phyloP scores from a whole-genome alignment of 1,284 basidiomycete species.

The Singerocomus inundabilis region DNA sequence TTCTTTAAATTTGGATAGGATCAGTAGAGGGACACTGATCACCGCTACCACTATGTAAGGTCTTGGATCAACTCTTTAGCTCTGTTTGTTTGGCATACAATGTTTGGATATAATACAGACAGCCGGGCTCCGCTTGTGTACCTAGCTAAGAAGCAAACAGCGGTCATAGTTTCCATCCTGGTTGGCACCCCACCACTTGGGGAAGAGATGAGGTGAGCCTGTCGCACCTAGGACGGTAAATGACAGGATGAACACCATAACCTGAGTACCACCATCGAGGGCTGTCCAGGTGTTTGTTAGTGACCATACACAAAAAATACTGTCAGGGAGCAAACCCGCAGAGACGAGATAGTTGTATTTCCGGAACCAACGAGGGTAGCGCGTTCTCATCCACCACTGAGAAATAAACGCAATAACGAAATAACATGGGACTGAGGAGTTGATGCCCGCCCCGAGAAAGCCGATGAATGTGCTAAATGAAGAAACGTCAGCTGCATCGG shows the following conservation, averaged over 20 bases:
- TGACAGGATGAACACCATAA: slow-evolving; percentile 69
- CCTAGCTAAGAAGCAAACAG: slow-evolving; percentile 16
- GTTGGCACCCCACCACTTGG: slow-evolving; percentile 57
- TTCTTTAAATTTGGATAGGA: no score
- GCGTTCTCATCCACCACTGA: slow-evolving; percentile 57
- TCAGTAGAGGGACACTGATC: no score
- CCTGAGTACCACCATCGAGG: slow-evolving; percentile 61
- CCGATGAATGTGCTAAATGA: slow-evolving; percentile 34
- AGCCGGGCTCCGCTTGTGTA: not conserved
- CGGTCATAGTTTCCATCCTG: slow-evolving; percentile 36
- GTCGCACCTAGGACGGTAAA: slow-evolving; percentile 72
- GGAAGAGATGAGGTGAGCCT: slow-evolving; percentile 55
- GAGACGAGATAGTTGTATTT: slow-evolving; percentile 48
- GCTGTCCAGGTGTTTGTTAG: slow-evolving; percentile 29
- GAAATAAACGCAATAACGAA: slow-evolving; percentile 51
- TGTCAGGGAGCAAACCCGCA: slow-evolving; percentile 34
- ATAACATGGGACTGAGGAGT: slow-evolving; percentile 39
- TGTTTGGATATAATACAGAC: not conserved
- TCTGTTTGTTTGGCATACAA: no score
- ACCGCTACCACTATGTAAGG: no score
- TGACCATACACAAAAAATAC: not conserved
- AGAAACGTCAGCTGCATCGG: not conserved
- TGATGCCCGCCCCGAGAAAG: slow-evolving; percentile 47
- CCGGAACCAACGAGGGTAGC: slow-evolving; percentile 55
- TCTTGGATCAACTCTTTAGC: no score